Percentiles rank a stretch among this genome's conserved stretches.
Evolutionary conservation across 306 rosid species (phyloP).

Genomic region (Cyclanthera cordifolia): DNA sequence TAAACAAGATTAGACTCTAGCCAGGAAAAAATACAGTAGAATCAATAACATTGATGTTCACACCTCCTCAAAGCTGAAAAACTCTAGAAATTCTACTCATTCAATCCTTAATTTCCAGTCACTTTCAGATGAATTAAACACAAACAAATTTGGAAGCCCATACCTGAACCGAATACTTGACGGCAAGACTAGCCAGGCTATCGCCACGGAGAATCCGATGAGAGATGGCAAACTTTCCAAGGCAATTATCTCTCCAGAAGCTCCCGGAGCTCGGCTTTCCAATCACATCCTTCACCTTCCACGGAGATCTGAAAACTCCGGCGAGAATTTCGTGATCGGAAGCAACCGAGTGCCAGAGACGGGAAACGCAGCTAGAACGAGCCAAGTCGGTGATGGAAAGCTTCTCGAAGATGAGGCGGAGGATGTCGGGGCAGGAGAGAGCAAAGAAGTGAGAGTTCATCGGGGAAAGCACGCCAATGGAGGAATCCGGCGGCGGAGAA

Average conservation of each 20-base stretch:
- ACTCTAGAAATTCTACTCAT: not conserved
- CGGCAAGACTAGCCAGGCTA: conserved; percentile 78
- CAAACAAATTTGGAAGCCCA: not conserved
- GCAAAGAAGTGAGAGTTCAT: conserved; percentile 70
- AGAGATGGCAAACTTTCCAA: conserved; percentile 69
- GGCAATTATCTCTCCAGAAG: conserved; percentile 81
- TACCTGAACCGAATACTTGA: conserved; percentile 88
- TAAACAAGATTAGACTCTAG: not conserved
- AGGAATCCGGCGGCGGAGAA: not conserved
- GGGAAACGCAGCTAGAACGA: conserved; percentile 73
- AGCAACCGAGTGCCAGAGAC: conserved; percentile 75
- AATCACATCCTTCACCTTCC: conserved; percentile 50
- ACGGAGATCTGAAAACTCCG: conserved; percentile 45
- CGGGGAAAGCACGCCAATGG: conserved; percentile 30
- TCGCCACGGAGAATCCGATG: conserved; percentile 63
- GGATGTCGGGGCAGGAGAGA: conserved; percentile 61
- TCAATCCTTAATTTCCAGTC: not conserved
- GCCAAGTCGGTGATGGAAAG: conserved; percentile 66
- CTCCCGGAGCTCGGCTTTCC: conserved; percentile 62
- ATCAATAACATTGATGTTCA: not conserved
- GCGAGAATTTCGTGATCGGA: conserved; percentile 56
- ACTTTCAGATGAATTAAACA: conserved; percentile 9
- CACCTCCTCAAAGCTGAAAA: not conserved
- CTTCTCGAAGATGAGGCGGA: conserved; percentile 61
- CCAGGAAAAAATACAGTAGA: not conserved